These are phyloP conservation scores for Globisporangium yorkense DNA, from an alignment of 352 stramenopile genomes.

Conservation along the genomic window DNA sequence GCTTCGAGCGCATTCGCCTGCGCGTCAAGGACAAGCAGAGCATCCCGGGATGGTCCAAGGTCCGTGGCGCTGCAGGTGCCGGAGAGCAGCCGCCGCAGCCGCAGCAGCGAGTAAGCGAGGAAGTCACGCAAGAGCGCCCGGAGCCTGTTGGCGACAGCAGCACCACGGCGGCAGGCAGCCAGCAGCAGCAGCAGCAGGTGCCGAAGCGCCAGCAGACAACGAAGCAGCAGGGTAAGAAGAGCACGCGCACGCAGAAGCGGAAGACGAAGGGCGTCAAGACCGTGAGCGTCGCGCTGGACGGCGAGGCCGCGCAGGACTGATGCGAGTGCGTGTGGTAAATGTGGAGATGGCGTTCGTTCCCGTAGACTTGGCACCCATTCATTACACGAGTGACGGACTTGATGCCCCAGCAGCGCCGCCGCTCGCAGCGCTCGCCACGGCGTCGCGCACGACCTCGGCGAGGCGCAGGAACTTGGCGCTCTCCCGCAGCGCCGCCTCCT, in stretches of 20 bases:
- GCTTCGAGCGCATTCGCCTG: slow-evolving; percentile 61
- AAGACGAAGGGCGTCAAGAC: slow-evolving; percentile 7
- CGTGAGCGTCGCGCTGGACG: background rate
- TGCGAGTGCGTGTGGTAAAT: background rate
- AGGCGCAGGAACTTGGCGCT: slow-evolving; percentile 54
- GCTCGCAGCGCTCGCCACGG: slow-evolving; percentile 27
- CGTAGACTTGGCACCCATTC: no score
- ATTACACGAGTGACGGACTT: slow-evolving; percentile 33
- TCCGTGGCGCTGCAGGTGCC: slow-evolving; percentile 3
- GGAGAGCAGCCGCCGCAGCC: background rate
- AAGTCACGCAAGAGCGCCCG: background rate
- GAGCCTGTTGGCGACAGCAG: background rate
- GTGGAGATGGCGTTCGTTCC: background rate
- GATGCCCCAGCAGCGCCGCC: background rate
- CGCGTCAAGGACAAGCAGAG: slow-evolving; percentile 75
- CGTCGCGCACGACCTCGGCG: slow-evolving; percentile 51
- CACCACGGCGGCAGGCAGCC: slow-evolving; percentile 5
- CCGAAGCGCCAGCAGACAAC: background rate
- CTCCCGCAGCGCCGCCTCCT: slow-evolving; percentile 37
- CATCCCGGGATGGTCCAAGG: slow-evolving; percentile 67
- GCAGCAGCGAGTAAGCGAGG: background rate
- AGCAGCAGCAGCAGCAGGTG: background rate
- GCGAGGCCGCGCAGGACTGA: slow-evolving; percentile 4
- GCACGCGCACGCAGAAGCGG: slow-evolving; percentile 1
- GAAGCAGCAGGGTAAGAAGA: background rate